Conservation (phyloP, 805 yeast genomes). For the Cyberlindnera mississippiensis region DNA sequence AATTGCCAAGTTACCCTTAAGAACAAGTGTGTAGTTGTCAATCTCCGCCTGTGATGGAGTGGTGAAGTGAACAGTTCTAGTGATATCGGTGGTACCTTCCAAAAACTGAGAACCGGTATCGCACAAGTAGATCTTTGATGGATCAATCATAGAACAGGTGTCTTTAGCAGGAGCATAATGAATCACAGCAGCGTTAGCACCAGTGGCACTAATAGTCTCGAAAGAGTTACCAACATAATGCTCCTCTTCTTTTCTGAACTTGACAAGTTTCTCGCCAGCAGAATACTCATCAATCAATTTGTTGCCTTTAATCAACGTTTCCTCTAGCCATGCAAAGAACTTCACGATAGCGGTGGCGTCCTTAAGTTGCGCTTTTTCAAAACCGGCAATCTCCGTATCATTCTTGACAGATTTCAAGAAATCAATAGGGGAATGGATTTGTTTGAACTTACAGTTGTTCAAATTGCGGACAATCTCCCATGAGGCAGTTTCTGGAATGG, state of each 20-base stretch:
- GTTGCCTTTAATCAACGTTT: constrained; percentile 40
- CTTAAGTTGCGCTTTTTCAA: constrained; percentile 69
- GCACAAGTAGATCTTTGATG: constrained; percentile 63
- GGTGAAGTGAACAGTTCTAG: constrained; percentile 75
- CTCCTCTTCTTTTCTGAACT: constrained; percentile 49
- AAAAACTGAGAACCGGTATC: constrained; percentile 91
- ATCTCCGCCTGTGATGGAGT: constrained; percentile 54
- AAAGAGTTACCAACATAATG: constrained; percentile 68
- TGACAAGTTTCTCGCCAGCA: constrained; percentile 56
- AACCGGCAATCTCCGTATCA: constrained; percentile 63
- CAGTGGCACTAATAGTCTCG: constrained; percentile 73
- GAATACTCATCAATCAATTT: constrained; percentile 56
- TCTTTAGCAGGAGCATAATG: constrained; percentile 70
- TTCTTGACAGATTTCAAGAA: constrained; percentile 76
- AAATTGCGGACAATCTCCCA: constrained; percentile 64
- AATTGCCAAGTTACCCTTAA: constrained; percentile 87
- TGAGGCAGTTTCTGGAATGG: constrained; percentile 55
- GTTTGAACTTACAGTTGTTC: constrained; percentile 34
- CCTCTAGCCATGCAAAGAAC: constrained; percentile 81
- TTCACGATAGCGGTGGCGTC: constrained; percentile 78
- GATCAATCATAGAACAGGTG: constrained; percentile 57
- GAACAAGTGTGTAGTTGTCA: constrained; percentile 73
- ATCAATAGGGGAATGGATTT: constrained; percentile 57
- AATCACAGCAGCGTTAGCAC: constrained; percentile 69
- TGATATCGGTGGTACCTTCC: constrained; percentile 96